phyloP scores from a whole-genome alignment of 2,329 filamentous ascomycete genomes.

The Diaporthe sp. region DNA sequence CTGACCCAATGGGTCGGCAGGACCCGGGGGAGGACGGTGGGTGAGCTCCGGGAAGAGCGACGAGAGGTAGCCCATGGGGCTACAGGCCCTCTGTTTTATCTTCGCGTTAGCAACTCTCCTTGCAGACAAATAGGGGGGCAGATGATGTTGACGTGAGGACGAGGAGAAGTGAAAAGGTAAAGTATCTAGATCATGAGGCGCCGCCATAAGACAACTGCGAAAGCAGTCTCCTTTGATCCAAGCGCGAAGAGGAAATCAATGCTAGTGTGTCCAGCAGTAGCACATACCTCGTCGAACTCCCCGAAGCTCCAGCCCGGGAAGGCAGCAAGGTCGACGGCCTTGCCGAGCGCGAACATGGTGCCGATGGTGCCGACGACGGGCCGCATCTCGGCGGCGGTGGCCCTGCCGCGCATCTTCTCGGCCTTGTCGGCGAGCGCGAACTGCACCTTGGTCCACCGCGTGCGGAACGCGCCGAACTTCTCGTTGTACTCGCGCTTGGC shows the following conservation, averaged over 20 bases:
- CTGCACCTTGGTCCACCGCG: constrained; percentile 1
- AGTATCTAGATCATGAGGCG: neutral
- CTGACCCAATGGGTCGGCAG: neutral
- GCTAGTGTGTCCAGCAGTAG: neutral
- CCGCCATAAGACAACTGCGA: neutral
- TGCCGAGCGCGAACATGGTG: constrained; percentile 25
- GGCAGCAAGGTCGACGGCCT: constrained; percentile 21
- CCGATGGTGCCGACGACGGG: constrained; percentile 3
- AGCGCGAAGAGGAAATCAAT: neutral
- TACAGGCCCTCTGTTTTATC: constrained; percentile 19
- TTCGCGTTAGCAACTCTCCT: constrained; percentile 2
- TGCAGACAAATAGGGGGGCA: neutral
- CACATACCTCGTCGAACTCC: constrained; percentile 30
- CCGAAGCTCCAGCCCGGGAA: constrained; percentile 7
- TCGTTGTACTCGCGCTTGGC: constrained; percentile 3
- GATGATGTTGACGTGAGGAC: neutral
- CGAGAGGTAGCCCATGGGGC: constrained; percentile 18
- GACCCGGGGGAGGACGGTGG: neutral
- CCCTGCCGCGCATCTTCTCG: constrained; percentile 5
- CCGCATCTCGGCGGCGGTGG: neutral
- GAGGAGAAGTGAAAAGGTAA: neutral
- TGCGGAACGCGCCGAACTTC: constrained; percentile 20
- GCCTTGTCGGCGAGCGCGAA: constrained; percentile 2
- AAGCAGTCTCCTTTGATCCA: neutral
- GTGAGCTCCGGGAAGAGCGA: constrained; percentile 32